Evolutionary conservation across 73 alveolate species (phyloP).

Genomic region (Paramecium caudatum): DNA sequence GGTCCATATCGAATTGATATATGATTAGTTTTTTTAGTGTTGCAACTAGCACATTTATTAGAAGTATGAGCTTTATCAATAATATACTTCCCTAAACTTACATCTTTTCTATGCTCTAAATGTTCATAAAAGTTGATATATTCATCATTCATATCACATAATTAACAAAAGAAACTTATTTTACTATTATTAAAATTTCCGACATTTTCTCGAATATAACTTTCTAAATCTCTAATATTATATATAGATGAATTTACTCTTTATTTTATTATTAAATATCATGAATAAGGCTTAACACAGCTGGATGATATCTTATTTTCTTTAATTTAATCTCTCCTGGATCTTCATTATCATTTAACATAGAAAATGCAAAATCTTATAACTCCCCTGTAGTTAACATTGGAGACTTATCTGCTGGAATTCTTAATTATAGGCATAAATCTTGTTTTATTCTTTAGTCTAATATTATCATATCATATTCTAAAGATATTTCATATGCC

Average conservation of each 20-base stretch:
- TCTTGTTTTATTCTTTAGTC: slow-evolving; percentile 5
- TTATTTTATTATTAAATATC: slow-evolving; percentile 31
- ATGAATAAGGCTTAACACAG: not conserved
- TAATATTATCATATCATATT: not conserved
- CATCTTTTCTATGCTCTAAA: not conserved
- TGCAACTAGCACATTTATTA: not conserved
- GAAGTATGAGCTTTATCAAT: not conserved
- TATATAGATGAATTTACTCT: not conserved
- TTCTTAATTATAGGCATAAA: not conserved
- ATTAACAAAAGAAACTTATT: slow-evolving; percentile 33
- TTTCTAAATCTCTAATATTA: not conserved
- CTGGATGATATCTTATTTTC: not conserved
- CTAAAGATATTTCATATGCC: slow-evolving; percentile 11
- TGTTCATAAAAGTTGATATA: not conserved
- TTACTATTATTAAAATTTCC: slow-evolving; percentile 19
- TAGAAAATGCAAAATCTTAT: not conserved
- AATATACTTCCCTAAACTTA: not conserved
- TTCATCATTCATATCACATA: not conserved
- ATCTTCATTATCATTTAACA: not conserved
- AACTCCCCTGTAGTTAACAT: slow-evolving; percentile 41
- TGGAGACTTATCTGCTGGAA: not conserved
- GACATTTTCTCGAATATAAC: not conserved
- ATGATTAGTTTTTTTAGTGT: not conserved
- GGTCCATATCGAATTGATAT: slow-evolving; percentile 55
- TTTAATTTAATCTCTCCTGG: not conserved